phyloP scores from a whole-genome alignment of 768 basidiomycete species.

The Lactarius pseudohatsudake region DNA sequence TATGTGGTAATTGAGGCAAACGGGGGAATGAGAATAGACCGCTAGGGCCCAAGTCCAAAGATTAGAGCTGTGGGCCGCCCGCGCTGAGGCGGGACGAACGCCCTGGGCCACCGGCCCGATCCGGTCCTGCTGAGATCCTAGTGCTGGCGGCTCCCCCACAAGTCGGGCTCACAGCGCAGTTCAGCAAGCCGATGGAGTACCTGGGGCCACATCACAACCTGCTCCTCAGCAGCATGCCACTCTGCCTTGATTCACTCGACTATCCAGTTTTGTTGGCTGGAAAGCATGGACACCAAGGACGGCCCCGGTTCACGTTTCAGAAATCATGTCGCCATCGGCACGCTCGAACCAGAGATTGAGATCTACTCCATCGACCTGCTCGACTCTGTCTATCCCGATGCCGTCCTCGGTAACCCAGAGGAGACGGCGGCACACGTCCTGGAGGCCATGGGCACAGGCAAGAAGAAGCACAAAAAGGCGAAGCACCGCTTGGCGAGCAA shows the following conservation, averaged over 20 bases:
- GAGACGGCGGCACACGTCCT: constrained; percentile 78
- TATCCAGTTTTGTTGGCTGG: constrained; percentile 65
- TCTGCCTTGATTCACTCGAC: constrained; percentile 99
- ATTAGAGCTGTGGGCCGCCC: too few species aligned
- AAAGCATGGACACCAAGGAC: constrained; percentile 32
- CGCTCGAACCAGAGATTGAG: constrained; percentile 96
- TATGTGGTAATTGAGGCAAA: too few species aligned
- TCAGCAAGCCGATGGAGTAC: constrained; percentile 81
- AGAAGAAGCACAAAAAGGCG: constrained; percentile 91
- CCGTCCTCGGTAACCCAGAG: constrained; percentile 32
- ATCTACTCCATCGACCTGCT: constrained; percentile 96
- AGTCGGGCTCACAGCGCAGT: too few species aligned
- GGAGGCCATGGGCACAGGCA: constrained; percentile 76
- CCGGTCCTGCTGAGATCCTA: too few species aligned
- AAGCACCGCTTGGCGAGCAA: constrained; percentile 62
- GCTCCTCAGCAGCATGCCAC: constrained; percentile 95
- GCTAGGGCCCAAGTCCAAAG: too few species aligned
- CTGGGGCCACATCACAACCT: constrained; percentile 94
- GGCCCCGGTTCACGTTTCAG: constrained; percentile 47
- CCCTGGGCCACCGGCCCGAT: too few species aligned
- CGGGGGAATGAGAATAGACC: too few species aligned
- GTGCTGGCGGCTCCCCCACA: too few species aligned
- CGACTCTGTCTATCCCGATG: constrained; percentile 91
- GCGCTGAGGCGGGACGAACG: too few species aligned
- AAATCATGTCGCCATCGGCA: constrained; percentile 94